Percentiles rank a stretch among this genome's conserved stretches.
These are phyloP conservation scores for Tylopilus balloui DNA, from an alignment of 768 basidiomycete genomes.

Conservation along the genomic window DNA sequence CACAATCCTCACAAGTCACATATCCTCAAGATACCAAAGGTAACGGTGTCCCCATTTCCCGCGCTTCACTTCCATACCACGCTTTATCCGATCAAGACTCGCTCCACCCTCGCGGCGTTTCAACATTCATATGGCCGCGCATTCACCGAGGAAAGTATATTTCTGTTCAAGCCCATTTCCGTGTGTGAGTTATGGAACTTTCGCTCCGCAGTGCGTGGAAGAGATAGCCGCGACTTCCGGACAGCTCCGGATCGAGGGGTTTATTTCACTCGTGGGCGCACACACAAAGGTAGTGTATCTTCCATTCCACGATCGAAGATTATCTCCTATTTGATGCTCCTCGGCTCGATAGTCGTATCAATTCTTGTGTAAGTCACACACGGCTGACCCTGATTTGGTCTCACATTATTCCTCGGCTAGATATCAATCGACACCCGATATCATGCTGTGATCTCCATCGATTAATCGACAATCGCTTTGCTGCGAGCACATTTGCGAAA, in stretches of 20 bases:
- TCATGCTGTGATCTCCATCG: conserved; percentile 63
- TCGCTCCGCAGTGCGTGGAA: conserved; percentile 57
- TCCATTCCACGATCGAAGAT: conserved; percentile 14
- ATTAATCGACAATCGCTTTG: conserved; percentile 61
- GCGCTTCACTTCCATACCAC: conserved; percentile 9
- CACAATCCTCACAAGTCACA: conserved; percentile 38
- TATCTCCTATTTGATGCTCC: conserved; percentile 18
- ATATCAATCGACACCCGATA: conserved; percentile 75
- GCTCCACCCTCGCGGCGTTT: conserved; percentile 63
- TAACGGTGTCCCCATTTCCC: conserved; percentile 30
- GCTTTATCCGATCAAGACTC: conserved; percentile 45
- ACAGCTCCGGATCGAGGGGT: conserved; percentile 63
- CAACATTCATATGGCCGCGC: conserved; percentile 70
- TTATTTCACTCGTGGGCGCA: conserved; percentile 77
- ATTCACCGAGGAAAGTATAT: conserved; percentile 54
- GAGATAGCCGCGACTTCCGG: conserved; percentile 49
- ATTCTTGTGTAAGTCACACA: conserved; percentile 64
- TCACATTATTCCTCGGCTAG: conserved; percentile 36
- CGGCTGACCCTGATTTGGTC: not conserved
- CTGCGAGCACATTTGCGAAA: conserved; percentile 67
- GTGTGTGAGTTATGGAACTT: conserved; percentile 12
- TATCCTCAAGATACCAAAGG: conserved; percentile 63
- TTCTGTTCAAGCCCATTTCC: conserved; percentile 7
- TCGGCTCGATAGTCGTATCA: conserved; percentile 62
- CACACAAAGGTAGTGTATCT: conserved; percentile 56